These are phyloP conservation scores for Clathrospora elynae DNA, from an alignment of 2,329 filamentous ascomycete genomes.

Conservation along the genomic window DNA sequence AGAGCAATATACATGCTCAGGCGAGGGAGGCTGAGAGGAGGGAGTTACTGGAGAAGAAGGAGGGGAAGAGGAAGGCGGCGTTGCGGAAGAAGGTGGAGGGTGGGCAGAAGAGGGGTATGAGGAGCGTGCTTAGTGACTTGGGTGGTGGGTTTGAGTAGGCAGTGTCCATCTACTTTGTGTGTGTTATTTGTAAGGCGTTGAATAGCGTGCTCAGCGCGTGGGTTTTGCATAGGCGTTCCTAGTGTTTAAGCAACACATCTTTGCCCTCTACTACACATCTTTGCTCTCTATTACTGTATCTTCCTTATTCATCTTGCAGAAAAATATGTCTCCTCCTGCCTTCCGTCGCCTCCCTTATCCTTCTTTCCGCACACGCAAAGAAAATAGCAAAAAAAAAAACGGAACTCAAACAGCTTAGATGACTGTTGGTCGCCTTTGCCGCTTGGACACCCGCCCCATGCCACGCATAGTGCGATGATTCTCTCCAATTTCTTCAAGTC, in stretches of 20 bases:
- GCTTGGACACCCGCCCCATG: neutral
- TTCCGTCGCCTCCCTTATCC: too few relatives aligned
- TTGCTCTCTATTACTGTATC: too few relatives aligned
- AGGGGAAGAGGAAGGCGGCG: constrained; percentile 57
- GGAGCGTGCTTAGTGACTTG: constrained; percentile 42
- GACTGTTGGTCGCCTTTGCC: neutral
- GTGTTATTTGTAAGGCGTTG: neutral
- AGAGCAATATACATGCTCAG: constrained; percentile 64
- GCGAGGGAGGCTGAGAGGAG: constrained; percentile 63
- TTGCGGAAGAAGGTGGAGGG: constrained; percentile 51
- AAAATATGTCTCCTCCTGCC: too few relatives aligned
- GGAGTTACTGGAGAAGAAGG: constrained; percentile 57
- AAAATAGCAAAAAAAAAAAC: constrained; percentile 1
- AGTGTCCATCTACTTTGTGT: constrained; percentile 1
- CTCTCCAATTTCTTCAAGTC: too few relatives aligned
- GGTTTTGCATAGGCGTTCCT: neutral
- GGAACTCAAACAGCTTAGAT: neutral
- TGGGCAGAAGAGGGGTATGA: constrained; percentile 31
- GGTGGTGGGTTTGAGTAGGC: constrained; percentile 46
- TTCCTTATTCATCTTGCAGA: too few relatives aligned
- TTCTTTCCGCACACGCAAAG: too few relatives aligned
- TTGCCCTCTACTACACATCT: too few relatives aligned
- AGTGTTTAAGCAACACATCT: too few relatives aligned
- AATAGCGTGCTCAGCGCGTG: neutral
- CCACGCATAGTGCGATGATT: constrained; percentile 2